These are phyloP conservation scores for Fraxinus quadrangulata DNA, from an alignment of 257 asterid species.

Conservation along the genomic window DNA sequence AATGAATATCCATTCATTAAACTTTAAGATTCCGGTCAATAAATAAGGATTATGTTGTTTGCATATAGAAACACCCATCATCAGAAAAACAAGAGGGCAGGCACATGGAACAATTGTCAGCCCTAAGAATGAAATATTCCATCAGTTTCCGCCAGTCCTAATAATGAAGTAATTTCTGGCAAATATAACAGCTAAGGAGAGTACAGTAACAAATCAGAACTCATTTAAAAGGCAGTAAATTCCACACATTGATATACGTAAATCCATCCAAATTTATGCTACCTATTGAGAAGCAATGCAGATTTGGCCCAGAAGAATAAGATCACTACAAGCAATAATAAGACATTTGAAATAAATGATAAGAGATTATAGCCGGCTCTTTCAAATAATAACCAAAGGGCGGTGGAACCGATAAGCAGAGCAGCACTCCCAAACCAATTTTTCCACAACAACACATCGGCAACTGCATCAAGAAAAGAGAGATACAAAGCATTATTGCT, in stretches of 20 bases:
- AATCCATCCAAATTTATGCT: slow-evolving; percentile 17
- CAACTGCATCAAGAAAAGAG: slow-evolving; percentile 53
- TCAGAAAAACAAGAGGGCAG: not conserved
- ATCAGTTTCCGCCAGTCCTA: slow-evolving; percentile 21
- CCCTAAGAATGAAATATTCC: not conserved
- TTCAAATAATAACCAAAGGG: slow-evolving; percentile 85
- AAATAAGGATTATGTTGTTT: not conserved
- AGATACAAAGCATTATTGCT: not conserved
- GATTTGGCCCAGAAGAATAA: slow-evolving; percentile 94
- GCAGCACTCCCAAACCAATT: slow-evolving; percentile 51
- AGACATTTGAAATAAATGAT: slow-evolving; percentile 73
- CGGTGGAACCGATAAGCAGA: slow-evolving; percentile 65
- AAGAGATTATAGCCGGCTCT: slow-evolving; percentile 77
- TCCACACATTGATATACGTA: not conserved
- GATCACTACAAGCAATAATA: slow-evolving; percentile 72
- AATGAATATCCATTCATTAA: slow-evolving; percentile 20
- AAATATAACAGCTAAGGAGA: slow-evolving; percentile 3
- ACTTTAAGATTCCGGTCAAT: not conserved
- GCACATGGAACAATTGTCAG: slow-evolving; percentile 2
- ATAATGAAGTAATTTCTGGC: not conserved
- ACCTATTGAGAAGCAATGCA: slow-evolving; percentile 93
- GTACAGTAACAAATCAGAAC: not conserved
- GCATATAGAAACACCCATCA: not conserved
- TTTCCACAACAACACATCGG: slow-evolving; percentile 84
- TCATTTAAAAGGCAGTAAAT: slow-evolving; percentile 7